phyloP scores from a whole-genome alignment of 2,329 filamentous ascomycete species.

The Didymella pinodella region DNA sequence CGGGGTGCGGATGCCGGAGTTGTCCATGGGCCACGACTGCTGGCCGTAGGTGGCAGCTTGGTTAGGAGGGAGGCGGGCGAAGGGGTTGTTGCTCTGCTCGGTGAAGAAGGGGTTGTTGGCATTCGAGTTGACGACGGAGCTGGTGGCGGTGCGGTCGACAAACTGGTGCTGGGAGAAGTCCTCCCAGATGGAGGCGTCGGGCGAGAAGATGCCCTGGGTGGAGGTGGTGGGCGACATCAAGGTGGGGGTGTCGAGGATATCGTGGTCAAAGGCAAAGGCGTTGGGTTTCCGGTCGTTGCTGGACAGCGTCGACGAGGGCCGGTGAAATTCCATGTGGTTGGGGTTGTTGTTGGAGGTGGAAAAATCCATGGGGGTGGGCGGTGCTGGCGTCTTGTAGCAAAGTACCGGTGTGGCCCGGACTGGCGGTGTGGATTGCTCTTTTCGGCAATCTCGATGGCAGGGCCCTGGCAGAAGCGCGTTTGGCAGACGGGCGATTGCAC shows the following conservation, averaged over 20 bases:
- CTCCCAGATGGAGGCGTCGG: conserved; percentile 60
- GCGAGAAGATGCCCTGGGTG: conserved; percentile 60
- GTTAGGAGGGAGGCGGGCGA: conserved; percentile 66
- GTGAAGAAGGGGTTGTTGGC: conserved; percentile 57
- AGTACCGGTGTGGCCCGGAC: conserved; percentile 51
- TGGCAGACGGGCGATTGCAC: conserved; percentile 6
- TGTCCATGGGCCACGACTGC: conserved; percentile 68
- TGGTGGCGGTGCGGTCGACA: conserved; percentile 48
- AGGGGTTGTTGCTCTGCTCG: conserved; percentile 63
- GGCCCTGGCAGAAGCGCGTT: conserved; percentile 23
- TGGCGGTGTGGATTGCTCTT: conserved; percentile 51
- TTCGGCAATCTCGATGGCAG: conserved; percentile 42
- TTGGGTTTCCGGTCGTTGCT: conserved; percentile 50
- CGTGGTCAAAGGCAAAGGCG: conserved; percentile 55
- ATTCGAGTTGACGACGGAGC: conserved; percentile 53
- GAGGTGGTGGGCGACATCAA: conserved; percentile 60
- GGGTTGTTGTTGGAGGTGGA: conserved; percentile 32
- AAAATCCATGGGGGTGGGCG: conserved; percentile 48
- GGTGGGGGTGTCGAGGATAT: conserved; percentile 51
- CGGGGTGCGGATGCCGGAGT: conserved; percentile 76
- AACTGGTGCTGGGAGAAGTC: conserved; percentile 54
- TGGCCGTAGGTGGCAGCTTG: conserved; percentile 58
- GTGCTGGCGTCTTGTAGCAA: conserved; percentile 45
- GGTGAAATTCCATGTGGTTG: conserved; percentile 50
- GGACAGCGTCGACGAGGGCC: conserved; percentile 48